phyloP scores from a whole-genome alignment of 164 flowering plant genomes.

The Sedum album region DNA sequence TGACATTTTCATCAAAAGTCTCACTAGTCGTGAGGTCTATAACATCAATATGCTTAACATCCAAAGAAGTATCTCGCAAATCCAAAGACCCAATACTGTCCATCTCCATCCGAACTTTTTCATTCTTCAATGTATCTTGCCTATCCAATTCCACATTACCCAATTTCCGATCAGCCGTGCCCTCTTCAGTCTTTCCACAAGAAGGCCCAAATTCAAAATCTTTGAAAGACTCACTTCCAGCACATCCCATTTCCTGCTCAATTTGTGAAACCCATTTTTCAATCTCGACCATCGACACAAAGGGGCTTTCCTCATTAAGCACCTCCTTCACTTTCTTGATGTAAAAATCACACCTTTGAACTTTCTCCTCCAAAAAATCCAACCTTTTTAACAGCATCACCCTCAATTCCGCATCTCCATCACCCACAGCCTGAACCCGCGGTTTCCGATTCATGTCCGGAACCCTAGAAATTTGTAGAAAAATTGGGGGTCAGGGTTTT shows the following conservation, averaged over 20 bases:
- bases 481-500: background rate
- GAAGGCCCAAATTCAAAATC: background rate
- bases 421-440: background rate
- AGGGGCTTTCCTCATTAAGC: background rate
- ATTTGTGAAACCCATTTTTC: background rate
- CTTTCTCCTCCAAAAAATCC: background rate
- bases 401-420: background rate
- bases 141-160: background rate
- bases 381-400: background rate
- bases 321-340: background rate
- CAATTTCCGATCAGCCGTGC: background rate
- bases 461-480: background rate
- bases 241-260: background rate
- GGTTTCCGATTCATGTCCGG: background rate
- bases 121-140: background rate
- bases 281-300: background rate
- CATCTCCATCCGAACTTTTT: background rate
- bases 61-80: background rate
- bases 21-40: slow-evolving; percentile 50
- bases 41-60: slow-evolving; percentile 23
- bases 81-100: background rate
- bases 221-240: background rate
- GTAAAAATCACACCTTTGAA: background rate
- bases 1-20: slow-evolving; percentile 58
- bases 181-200: background rate